phyloP scores from a whole-genome alignment of 2,329 filamentous ascomycete species.

The Leptosphaerulina australis region DNA sequence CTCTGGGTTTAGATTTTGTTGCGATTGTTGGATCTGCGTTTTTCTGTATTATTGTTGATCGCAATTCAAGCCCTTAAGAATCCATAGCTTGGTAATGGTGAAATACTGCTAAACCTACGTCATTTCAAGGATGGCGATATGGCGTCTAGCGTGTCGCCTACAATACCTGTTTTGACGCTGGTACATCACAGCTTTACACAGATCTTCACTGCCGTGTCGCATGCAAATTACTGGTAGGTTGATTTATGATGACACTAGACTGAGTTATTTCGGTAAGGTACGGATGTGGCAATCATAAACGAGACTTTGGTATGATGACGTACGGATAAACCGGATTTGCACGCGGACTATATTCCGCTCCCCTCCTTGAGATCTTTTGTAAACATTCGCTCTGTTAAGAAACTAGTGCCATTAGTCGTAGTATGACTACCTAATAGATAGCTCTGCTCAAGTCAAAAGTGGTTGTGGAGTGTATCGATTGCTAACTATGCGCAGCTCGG shows the following conservation, averaged over 20 bases:
- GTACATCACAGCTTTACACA: conserved; percentile 4
- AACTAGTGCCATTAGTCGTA: too few species aligned
- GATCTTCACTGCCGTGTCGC: conserved; percentile 7
- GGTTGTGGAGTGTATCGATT: too few species aligned
- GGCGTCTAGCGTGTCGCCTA: conserved; percentile 9
- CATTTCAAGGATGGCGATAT: conserved; percentile 18
- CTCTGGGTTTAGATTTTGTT: conserved; percentile 15
- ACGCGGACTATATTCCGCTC: background rate
- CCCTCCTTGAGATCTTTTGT: too few species aligned
- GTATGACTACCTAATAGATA: too few species aligned
- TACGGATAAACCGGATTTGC: background rate
- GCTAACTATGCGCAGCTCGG: too few species aligned
- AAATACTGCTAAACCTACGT: conserved; percentile 4
- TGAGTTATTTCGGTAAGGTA: background rate
- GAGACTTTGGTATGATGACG: background rate
- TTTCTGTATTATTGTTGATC: background rate
- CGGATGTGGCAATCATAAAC: background rate
- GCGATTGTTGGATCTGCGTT: conserved; percentile 4
- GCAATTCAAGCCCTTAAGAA: background rate
- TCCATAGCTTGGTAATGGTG: conserved; percentile 8
- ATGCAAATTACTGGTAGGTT: background rate
- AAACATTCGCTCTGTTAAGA: too few species aligned
- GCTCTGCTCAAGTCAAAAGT: too few species aligned
- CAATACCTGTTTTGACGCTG: conserved; percentile 17
- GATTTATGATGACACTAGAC: background rate